Conservation (phyloP, 177 flowering plant species). For the Telopea speciosissima region DNA sequence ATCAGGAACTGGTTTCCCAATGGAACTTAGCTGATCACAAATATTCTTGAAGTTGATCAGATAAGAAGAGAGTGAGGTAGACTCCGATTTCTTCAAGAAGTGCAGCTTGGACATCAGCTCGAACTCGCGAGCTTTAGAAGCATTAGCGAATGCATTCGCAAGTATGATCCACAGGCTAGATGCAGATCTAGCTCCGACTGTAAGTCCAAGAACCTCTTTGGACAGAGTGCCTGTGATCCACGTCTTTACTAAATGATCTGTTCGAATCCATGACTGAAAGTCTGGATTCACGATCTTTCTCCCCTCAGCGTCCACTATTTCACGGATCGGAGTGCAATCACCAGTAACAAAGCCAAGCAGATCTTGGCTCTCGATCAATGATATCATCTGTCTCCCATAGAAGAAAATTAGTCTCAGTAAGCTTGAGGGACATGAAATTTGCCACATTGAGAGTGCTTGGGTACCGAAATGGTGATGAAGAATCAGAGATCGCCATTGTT, state of each 20-base stretch:
- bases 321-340: neutral
- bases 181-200: neutral
- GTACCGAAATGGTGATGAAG: neutral
- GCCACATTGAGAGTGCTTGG: neutral
- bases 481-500: too few species aligned
- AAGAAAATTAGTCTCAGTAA: neutral
- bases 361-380: slow-evolving; percentile 1
- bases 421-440: neutral
- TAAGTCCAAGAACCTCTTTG: neutral
- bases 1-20: neutral
- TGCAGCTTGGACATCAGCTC: neutral
- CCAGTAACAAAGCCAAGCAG: neutral
- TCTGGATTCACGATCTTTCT: neutral
- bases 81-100: neutral
- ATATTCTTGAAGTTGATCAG: neutral
- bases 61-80: neutral
- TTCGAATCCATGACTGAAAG: neutral
- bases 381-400: neutral
- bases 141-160: neutral
- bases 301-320: neutral
- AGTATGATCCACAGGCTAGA: neutral
- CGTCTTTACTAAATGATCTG: neutral
- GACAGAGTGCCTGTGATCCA: neutral
- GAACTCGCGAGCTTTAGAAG: neutral
- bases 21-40: neutral